Base-by-base conservation (phyloP, 305 asterid species). In the Plantago coronopus region DNA sequence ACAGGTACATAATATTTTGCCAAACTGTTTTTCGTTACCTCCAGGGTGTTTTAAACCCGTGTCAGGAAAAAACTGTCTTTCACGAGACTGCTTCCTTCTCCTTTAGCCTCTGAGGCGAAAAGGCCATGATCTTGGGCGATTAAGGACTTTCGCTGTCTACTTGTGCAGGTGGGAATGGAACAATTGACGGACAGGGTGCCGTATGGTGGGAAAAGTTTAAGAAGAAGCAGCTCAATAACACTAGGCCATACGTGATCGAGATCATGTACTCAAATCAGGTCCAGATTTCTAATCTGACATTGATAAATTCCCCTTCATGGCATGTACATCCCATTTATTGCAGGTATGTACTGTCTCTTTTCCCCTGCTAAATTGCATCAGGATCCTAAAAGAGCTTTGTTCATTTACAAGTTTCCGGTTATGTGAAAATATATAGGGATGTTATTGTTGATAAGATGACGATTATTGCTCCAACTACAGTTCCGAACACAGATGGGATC, bases 281-380 rank as follows among this genome's bases (percentile, higher is more conserved):
- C 38, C 58, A 53, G 42, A 53, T 53, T 53, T 53, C 58, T 15
- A 53, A 53, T 15, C 14, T 53, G 58, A 53, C n/a, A 25, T 6
- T 53, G 58, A 53, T 14, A 25, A 53, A 53, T n/a, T 53, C 58
- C 16, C 58, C 58, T 53, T 53, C 58, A 23, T 53, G 58, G 58
- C 58, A 53, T 25, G 58, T 53, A 7, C 58, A 53, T 53, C 58
- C 58, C n/a, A 25, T 25, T 25, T 53, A 53, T 15, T 53, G 58
- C 58, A 53, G 58, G 58, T 53, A 53, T 14, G 10, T 16, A 15
- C 7, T 12, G 13, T 16, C 38, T 23, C 14, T 47, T 51, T 1
- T 3, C n/a, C 15, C n/a, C 15, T 18, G 27, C 17, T 10, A 22
- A 15, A 34, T 22, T 51, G 15, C 20, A 53, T 53, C 42, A 6